Evolutionary conservation across 2,329 filamentous ascomycete genomes (phyloP), one percentile per base, ranked within the genome.

Genomic region (Orbilia quercus): DNA sequence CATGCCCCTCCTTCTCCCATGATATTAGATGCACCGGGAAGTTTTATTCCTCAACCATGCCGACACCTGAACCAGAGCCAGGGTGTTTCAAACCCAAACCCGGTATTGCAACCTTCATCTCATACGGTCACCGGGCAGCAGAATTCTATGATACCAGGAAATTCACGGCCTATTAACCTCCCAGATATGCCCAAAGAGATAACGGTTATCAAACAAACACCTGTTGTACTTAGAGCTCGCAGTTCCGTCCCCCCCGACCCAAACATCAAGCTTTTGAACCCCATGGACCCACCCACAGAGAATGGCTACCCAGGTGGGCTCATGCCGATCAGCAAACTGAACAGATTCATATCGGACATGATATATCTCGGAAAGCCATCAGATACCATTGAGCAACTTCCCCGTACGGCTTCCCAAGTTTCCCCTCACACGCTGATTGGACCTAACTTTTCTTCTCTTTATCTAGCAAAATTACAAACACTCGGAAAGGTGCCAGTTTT

Each of bases 311-410:
- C 16, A 0, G 51, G 53, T 14, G 58, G 59, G 23, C 45, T 22
- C 7, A 64, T 64, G 58, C 28, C 23, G 25, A 20, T 51, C 31
- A 25, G 12, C 6, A 44, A 64, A 6, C 11, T 36, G 9, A 58
- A 60, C 5, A 40, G 54, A 22, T 73, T 48, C 14, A 5, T 53
- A 7, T 22, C 28, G 11, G 65, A 62, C 20, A 54, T 73, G 54
- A 28, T 55, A 12, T 50, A 51, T 22, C 45, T 66, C 7, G 69
- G 69, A 20, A 73, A 60, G 31, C 53, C 69, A 12, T 36, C 25
- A 7, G 12, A 34, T 9, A 25, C 18, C 5, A 14, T 9, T 22
- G 54, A 66, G 5, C 53, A 60, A 7, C 14, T 65, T 1, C 54
- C 59, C 44, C 25, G 69, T 73, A 71, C 44, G 31, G 7, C 47